Conservation (phyloP, 176 grass and related monocot species). For the Bonia amplexicaulis region DNA sequence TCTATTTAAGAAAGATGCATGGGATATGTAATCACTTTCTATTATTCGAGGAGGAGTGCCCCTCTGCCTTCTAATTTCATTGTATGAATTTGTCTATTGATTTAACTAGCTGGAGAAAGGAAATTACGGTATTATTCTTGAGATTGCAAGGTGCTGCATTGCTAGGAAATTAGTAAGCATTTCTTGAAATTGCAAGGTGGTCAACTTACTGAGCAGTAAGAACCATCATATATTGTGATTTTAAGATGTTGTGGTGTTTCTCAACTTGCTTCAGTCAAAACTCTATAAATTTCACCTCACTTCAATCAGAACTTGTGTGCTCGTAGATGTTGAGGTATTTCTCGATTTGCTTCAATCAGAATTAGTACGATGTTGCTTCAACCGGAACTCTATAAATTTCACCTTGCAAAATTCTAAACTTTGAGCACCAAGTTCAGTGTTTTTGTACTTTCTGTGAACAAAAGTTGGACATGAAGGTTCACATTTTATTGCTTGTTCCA, state of each 20-base stretch:
- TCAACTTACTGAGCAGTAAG: neutral
- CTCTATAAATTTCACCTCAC: neutral
- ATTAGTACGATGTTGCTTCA: neutral
- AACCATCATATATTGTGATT: neutral
- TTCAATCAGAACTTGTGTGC: neutral
- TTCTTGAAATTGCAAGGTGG: neutral
- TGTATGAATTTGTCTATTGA: neutral
- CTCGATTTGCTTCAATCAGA: neutral
- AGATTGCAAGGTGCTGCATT: neutral
- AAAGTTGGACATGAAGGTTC: neutral
- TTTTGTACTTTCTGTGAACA: neutral
- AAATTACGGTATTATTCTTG: neutral
- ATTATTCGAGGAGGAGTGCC: neutral
- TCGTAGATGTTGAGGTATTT: neutral
- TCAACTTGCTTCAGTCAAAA: neutral
- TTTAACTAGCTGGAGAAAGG: constrained; percentile 9
- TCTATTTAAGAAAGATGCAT: constrained; percentile 14
- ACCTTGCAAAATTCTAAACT: neutral
- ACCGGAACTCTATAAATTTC: neutral
- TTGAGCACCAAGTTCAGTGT: neutral
- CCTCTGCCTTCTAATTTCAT: neutral
- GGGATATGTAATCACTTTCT: neutral
- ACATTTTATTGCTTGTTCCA: neutral
- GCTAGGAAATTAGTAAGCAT: neutral
- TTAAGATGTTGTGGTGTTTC: neutral